Conservation (phyloP, 2,329 filamentous ascomycete genomes). For the Penicillium sumatraense region DNA sequence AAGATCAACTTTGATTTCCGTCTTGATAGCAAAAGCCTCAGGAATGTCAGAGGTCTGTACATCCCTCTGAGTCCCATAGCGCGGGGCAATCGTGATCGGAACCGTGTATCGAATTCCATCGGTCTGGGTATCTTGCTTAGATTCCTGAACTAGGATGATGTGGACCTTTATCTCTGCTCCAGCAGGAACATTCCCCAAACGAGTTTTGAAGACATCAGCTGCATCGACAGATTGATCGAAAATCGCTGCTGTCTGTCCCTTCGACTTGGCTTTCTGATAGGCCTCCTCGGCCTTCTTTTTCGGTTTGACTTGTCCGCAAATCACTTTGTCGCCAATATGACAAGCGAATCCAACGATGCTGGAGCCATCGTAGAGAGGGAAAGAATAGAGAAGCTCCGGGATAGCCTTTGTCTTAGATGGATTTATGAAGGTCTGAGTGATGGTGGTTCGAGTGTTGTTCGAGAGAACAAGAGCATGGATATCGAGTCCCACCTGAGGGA, state of each 20-base stretch:
- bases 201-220: constrained; percentile 20
- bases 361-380: constrained; percentile 9
- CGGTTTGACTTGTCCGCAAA: constrained; percentile 1
- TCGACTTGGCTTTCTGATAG: constrained; percentile 3
- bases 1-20: constrained; percentile 15
- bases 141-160: constrained; percentile 13
- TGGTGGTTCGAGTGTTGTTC: constrained; percentile 3
- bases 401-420: constrained; percentile 6
- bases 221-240: constrained; percentile 2
- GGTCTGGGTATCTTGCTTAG: constrained; percentile 17
- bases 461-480: constrained; percentile 7
- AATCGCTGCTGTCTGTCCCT: constrained; percentile 5
- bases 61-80: constrained; percentile 21
- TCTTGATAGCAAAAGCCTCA: background rate
- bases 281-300: constrained; percentile 6
- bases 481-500: constrained; percentile 10
- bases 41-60: too few relatives aligned
- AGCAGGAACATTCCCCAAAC: constrained; percentile 21
- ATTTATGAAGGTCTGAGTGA: constrained; percentile 10
- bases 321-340: background rate
- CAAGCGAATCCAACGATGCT: constrained; percentile 12
- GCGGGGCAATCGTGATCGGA: constrained; percentile 18
- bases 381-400: constrained; percentile 6
- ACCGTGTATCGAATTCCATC: constrained; percentile 18
- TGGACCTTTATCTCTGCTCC: constrained; percentile 15